Evolutionary conservation across 352 stramenopile species (phyloP).

Genomic region (Halophytophthora batemanensis): DNA sequence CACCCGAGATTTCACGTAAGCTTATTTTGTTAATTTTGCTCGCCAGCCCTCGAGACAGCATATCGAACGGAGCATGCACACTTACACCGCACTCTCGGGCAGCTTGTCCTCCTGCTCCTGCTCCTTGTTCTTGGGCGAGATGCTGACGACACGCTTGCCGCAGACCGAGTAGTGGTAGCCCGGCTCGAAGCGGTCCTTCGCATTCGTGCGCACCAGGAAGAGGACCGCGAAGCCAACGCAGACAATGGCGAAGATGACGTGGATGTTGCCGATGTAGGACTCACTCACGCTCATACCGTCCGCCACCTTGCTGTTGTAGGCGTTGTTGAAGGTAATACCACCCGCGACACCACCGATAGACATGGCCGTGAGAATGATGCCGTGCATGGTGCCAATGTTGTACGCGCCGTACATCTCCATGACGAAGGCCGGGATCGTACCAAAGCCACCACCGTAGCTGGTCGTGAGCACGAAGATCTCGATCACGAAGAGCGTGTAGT

Average conservation of each 20-base stretch:
- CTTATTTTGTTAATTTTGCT: no score
- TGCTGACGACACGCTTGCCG: conserved; percentile 59
- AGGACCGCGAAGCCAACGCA: conserved; percentile 53
- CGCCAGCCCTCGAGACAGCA: no score
- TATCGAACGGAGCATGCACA: no score
- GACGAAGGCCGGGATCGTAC: conserved; percentile 71
- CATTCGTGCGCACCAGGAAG: conserved; percentile 74
- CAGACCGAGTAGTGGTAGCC: conserved; percentile 72
- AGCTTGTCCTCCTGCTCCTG: no score
- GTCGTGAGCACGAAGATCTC: conserved; percentile 68
- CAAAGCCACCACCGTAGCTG: conserved; percentile 71
- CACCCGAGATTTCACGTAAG: no score
- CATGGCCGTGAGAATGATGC: conserved; percentile 73
- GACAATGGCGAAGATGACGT: conserved; percentile 73
- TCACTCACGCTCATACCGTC: conserved; percentile 33
- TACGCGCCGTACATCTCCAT: conserved; percentile 84
- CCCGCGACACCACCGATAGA: conserved; percentile 68
- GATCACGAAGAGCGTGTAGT: conserved; percentile 49
- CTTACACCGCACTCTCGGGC: no score
- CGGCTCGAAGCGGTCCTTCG: conserved; percentile 58
- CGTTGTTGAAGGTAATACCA: conserved; percentile 65
- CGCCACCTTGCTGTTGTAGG: conserved; percentile 39
- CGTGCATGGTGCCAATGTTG: conserved; percentile 83
- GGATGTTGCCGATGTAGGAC: conserved; percentile 68
- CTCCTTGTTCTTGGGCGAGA: conserved; percentile 46